These are phyloP conservation scores for Aspergillus ostianus DNA, from an alignment of 495 filamentous ascomycete genomes.

Conservation along the genomic window DNA sequence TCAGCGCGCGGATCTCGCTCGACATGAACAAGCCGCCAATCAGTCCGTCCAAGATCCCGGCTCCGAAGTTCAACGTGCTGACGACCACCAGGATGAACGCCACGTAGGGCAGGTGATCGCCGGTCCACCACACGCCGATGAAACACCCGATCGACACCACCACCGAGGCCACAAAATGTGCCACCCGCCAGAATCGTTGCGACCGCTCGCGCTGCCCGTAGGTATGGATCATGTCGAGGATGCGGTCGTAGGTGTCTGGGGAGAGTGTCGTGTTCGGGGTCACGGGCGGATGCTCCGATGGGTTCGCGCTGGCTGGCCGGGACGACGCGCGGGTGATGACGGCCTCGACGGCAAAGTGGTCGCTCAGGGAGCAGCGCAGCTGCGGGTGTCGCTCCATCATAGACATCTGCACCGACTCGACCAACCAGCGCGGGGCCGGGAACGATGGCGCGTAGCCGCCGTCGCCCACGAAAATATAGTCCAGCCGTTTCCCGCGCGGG, in stretches of 20 bases:
- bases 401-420: conserved; percentile 65
- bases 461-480: conserved; percentile 82
- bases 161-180: conserved; percentile 69
- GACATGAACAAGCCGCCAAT: conserved; percentile 85
- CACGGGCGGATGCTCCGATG: conserved; percentile 3
- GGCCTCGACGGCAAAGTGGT: conserved; percentile 80
- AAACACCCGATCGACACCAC: conserved; percentile 67
- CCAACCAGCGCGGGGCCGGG: conserved; percentile 54
- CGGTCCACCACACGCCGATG: conserved; percentile 81
- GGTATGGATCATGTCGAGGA: conserved; percentile 61
- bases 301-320: neutral
- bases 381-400: conserved; percentile 84
- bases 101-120: conserved; percentile 61
- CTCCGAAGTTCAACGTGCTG: conserved; percentile 69
- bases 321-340: conserved; percentile 32
- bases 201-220: conserved; percentile 66
- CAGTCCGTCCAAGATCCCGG: conserved; percentile 77
- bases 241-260: conserved; percentile 64
- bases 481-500: conserved; percentile 77
- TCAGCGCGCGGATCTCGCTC: conserved; percentile 77
- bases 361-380: conserved; percentile 79
- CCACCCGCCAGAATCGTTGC: conserved; percentile 67
- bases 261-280: conserved; percentile 41
- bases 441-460: conserved; percentile 34
- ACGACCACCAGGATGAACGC: conserved; percentile 78